Conservation (phyloP, 176 grass and related monocot species). For the Triticum timopheevii region DNA sequence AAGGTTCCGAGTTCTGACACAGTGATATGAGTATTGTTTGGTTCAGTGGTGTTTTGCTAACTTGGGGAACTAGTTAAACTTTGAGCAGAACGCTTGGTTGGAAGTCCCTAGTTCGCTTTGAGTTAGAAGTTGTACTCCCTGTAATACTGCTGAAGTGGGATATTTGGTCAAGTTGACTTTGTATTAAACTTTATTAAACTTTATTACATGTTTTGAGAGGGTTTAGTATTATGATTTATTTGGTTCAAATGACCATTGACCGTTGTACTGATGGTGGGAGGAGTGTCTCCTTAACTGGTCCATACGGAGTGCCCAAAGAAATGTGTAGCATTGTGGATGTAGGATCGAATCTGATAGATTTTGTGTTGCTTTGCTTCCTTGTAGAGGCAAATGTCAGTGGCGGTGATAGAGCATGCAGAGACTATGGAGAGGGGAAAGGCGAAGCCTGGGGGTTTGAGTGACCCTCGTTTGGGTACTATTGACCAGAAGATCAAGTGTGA, state of each 20-base stretch:
- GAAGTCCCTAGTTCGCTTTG: neutral
- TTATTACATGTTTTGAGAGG: neutral
- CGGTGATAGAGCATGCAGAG: constrained; percentile 82
- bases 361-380: constrained; percentile 14
- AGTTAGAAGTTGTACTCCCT: neutral
- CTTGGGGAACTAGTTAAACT: neutral
- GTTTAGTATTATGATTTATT: neutral
- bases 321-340: no score
- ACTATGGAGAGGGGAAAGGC: constrained; percentile 97
- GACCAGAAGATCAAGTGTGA: constrained; percentile 92
- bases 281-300: neutral
- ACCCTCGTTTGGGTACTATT: constrained; percentile 86
- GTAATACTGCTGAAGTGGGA: neutral
- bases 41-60: neutral
- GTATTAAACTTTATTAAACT: no score
- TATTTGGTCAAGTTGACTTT: neutral
- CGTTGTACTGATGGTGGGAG: neutral
- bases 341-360: neutral
- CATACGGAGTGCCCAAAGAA: neutral
- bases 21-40: neutral
- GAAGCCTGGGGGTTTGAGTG: constrained; percentile 81
- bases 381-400: constrained; percentile 98
- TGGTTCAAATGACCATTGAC: neutral
- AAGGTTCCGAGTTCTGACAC: no score
- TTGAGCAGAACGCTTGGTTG: neutral